phyloP scores from a whole-genome alignment of 805 yeast genomes.

The Saturnispora mendoncae region DNA sequence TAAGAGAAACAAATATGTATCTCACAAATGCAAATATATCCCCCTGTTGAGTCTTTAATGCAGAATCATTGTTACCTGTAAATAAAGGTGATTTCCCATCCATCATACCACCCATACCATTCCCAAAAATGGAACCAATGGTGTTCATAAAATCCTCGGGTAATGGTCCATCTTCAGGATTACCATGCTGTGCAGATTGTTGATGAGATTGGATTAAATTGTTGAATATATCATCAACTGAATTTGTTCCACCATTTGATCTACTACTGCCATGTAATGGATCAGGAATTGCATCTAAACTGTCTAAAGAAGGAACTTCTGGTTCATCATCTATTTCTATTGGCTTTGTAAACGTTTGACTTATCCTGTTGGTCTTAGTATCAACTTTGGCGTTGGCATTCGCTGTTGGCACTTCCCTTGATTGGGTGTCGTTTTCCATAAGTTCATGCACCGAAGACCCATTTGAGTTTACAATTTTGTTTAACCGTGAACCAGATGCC shows the following conservation, averaged over 20 bases:
- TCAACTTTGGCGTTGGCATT: too few relatives aligned
- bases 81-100: too few relatives aligned
- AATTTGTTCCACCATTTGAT: too few relatives aligned
- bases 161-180: constrained; percentile 7
- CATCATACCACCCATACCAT: constrained; percentile 5
- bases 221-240: constrained; percentile 17
- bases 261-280: constrained; percentile 6
- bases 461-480: constrained; percentile 37
- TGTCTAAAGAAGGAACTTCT: constrained; percentile 10
- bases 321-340: constrained; percentile 12
- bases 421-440: constrained; percentile 15
- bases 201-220: constrained; percentile 12
- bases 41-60: constrained; percentile 1
- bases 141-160: constrained; percentile 27
- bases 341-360: background rate
- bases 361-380: constrained; percentile 7
- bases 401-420: constrained; percentile 22
- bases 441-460: constrained; percentile 24
- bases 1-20: constrained; percentile 9
- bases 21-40: constrained; percentile 8
- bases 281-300: constrained; percentile 11
- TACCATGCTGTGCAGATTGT: background rate
- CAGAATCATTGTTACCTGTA: constrained; percentile 6
- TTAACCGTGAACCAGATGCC: constrained; percentile 45
- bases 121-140: constrained; percentile 20